A percentile compares a stretch with the other conserved stretches of the same genome.
phyloP scores from a whole-genome alignment of 768 basidiomycete genomes.

The Russula sp. region DNA sequence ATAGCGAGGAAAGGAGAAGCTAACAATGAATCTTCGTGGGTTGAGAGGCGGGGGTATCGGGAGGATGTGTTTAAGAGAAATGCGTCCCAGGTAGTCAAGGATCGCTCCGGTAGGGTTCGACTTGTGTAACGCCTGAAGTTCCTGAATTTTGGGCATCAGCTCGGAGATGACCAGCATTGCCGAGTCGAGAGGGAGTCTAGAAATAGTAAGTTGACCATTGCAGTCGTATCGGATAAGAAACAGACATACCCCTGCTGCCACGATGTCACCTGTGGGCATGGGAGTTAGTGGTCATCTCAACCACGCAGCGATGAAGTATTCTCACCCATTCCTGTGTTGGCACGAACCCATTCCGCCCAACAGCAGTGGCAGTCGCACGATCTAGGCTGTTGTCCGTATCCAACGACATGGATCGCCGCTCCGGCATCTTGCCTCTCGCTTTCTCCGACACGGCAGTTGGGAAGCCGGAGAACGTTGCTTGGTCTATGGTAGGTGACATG shows the following conservation, averaged over 20 bases:
- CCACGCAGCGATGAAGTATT: conserved; percentile 7
- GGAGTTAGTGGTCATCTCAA: conserved; percentile 1
- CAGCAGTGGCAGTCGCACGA: conserved; percentile 55
- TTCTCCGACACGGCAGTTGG: conserved; percentile 64
- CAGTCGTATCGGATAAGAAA: neutral
- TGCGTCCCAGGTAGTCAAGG: conserved; percentile 66
- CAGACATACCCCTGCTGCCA: conserved; percentile 91
- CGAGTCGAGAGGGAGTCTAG: conserved; percentile 79
- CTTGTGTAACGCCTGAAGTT: conserved; percentile 62
- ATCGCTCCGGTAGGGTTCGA: conserved; percentile 62
- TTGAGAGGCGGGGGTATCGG: conserved; percentile 60
- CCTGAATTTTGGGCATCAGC: conserved; percentile 78
- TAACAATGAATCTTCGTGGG: conserved; percentile 71
- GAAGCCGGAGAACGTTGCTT: conserved; percentile 25
- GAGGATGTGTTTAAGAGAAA: conserved; percentile 64
- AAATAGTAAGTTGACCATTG: neutral
- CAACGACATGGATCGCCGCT: conserved; percentile 53
- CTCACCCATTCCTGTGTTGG: conserved; percentile 96
- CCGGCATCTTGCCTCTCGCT: conserved; percentile 86
- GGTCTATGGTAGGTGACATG: conserved; percentile 40
- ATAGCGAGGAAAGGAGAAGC: conserved; percentile 26
- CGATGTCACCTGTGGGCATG: conserved; percentile 61
- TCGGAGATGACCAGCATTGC: conserved; percentile 88
- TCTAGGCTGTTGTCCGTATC: conserved; percentile 52
- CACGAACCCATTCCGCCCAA: conserved; percentile 88